Percentiles rank a stretch among this genome's conserved stretches.
These are phyloP conservation scores for Verticillium tricorpus DNA, from an alignment of 2,329 filamentous ascomycete species.

Conservation along the genomic window DNA sequence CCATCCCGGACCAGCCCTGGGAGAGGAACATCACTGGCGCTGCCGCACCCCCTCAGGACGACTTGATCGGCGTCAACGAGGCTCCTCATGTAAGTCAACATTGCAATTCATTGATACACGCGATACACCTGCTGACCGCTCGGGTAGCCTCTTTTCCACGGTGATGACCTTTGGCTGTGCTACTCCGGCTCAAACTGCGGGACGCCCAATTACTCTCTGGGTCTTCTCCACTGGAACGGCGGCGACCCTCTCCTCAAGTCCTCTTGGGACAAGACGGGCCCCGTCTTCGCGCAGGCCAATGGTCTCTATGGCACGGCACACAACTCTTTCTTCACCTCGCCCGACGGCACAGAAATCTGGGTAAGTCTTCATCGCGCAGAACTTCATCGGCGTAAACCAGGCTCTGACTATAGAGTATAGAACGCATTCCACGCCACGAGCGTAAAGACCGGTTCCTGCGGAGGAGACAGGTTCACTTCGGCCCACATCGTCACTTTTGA, in stretches of 20 bases:
- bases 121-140: background rate
- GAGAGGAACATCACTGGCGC: constrained; percentile 7
- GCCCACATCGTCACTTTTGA: constrained; percentile 2
- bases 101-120: too few relatives aligned
- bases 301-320: constrained; percentile 13
- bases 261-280: constrained; percentile 11
- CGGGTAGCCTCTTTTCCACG: constrained; percentile 9
- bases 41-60: background rate
- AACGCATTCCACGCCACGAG: background rate
- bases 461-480: constrained; percentile 1
- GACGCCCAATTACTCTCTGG: constrained; percentile 10
- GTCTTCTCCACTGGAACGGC: constrained; percentile 9
- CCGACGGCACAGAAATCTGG: constrained; percentile 2
- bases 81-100: background rate
- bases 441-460: background rate
- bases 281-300: constrained; percentile 11
- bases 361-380: background rate
- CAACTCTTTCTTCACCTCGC: constrained; percentile 9
- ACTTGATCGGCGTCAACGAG: constrained; percentile 2
- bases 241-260: constrained; percentile 4
- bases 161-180: constrained; percentile 10
- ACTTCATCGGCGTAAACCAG: too few relatives aligned
- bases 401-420: background rate
- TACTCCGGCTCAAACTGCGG: constrained; percentile 13
- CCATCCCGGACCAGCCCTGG: constrained; percentile 12